Evolutionary conservation across 768 basidiomycete genomes (phyloP).

Genomic region (Nidularia pulvinata): DNA sequence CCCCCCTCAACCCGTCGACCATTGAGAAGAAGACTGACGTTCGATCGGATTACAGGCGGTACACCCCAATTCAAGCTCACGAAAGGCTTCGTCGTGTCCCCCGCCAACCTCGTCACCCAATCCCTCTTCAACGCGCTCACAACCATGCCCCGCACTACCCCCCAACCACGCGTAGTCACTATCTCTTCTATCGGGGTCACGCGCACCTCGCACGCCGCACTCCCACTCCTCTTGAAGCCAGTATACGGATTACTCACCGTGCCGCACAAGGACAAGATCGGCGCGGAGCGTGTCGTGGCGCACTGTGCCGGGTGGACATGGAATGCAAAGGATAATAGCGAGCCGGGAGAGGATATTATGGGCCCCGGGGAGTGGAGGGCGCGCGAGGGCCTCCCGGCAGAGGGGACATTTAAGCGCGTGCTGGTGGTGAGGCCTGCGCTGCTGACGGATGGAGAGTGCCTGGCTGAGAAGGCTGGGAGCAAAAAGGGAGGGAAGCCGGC

Average conservation of each 20-base stretch:
- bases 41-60: conserved; percentile 33
- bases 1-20: conserved; percentile 1
- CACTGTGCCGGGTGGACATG: conserved; percentile 53
- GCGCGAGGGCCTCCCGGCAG: conserved; percentile 34
- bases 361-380: conserved; percentile 36
- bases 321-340: conserved; percentile 33
- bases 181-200: conserved; percentile 56
- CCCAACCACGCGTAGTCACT: conserved; percentile 49
- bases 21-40: background rate
- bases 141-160: conserved; percentile 41
- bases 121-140: conserved; percentile 54
- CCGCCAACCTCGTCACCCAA: conserved; percentile 59
- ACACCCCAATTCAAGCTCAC: conserved; percentile 38
- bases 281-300: conserved; percentile 47
- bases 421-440: conserved; percentile 58
- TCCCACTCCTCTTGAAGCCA: conserved; percentile 48
- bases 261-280: conserved; percentile 64
- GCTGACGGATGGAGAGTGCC: conserved; percentile 56
- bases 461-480: conserved; percentile 24
- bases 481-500: conserved; percentile 21
- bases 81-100: conserved; percentile 48
- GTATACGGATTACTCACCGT: conserved; percentile 42
- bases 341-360: conserved; percentile 40
- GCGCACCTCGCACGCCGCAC: conserved; percentile 31
- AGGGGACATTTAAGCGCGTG: conserved; percentile 41